Base-by-base conservation (phyloP, 202 grass and related monocot genomes). In the Zizania palustris region DNA sequence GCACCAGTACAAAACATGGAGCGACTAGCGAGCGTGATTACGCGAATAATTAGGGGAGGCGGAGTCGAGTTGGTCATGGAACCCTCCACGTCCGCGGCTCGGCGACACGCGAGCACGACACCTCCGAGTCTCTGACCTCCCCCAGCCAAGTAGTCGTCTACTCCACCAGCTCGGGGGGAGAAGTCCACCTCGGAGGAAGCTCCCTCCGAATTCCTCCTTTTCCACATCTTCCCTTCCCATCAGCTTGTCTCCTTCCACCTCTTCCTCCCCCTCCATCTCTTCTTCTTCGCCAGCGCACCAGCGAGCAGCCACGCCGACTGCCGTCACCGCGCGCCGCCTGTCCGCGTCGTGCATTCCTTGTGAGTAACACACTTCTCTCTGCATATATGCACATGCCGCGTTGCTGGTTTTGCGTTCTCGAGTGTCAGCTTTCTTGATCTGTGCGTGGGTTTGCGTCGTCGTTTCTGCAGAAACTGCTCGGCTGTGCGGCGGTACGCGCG, bases 31-130 rank as follows among this genome's bases (percentile, higher is more conserved):
- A 1, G 28, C 2, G 28, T 28, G 28, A 28, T 28, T 2, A 28
- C 28, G 28, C 28, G 1, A 28, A 28, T 28, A 28, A 28, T 28
- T 28, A 15, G 48, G 6, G 22, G 33, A 60, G 20, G 13, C 20
- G 11, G 8, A 10, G 12, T 12, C 9, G 11, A 16, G 45, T 18
- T 5, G 9, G 45, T n/a, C 44, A 62, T 58, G 54, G 15, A 34
- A 43, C 38, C 60, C 46, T 51, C 49, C 60, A 74, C 69, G 80
- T 59, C 60, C 69, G 50, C 43, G 5, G 20, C 69, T 36, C 28
- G 28, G 20, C 14, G 58, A 53, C 79, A 67, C 73, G 74, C 74
- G 74, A 83, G 33, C 74, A 20, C 83, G 34, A 45, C 34, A 16
- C 35, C 44, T 51, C n/a, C n/a, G n/a, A n/a, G n/a, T n/a, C n/a